A percentile compares a stretch with the other conserved stretches of the same genome.
These are phyloP conservation scores for Suillus lakei DNA, from an alignment of 768 basidiomycete genomes.

Conservation along the genomic window DNA sequence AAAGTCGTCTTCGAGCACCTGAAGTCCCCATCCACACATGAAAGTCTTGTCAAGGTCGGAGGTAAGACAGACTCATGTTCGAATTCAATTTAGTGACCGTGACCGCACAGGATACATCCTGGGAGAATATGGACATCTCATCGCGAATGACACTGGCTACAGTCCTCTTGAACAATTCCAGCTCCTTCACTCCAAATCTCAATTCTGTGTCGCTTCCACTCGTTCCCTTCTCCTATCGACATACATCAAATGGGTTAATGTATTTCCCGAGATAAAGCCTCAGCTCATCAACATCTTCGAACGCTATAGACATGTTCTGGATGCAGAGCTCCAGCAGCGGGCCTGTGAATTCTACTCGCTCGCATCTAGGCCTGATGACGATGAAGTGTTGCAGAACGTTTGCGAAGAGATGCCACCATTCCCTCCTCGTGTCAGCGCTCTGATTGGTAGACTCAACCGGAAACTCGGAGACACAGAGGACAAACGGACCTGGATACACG, in stretches of 20 bases:
- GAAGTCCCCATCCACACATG: conserved; percentile 83
- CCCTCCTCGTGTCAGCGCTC: conserved; percentile 90
- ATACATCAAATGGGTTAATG: conserved; percentile 99
- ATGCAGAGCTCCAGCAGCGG: conserved; percentile 96
- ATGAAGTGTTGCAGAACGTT: conserved; percentile 90
- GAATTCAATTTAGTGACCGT: conserved; percentile 17
- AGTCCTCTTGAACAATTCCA: conserved; percentile 96
- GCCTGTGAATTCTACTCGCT: conserved; percentile 97
- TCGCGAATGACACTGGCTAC: conserved; percentile 93
- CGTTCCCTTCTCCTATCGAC: conserved; percentile 93
- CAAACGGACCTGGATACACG: conserved; percentile 94
- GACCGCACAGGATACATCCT: conserved; percentile 84
- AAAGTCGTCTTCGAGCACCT: conserved; percentile 91
- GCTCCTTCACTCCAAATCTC: conserved; percentile 90
- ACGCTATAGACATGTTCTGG: conserved; percentile 95
- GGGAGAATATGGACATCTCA: conserved; percentile 97
- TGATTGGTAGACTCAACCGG: conserved; percentile 84
- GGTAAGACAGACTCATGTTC: conserved; percentile 51
- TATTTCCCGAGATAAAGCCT: conserved; percentile 97
- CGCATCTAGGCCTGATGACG: conserved; percentile 83
- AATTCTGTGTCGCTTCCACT: conserved; percentile 91
- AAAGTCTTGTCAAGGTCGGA: conserved; percentile 95
- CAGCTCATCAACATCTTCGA: conserved; percentile 95
- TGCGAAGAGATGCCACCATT: conserved; percentile 99
- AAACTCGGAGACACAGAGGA: conserved; percentile 94